Conservation (phyloP, 345 rosid species). For the Aquilaria sinensis region DNA sequence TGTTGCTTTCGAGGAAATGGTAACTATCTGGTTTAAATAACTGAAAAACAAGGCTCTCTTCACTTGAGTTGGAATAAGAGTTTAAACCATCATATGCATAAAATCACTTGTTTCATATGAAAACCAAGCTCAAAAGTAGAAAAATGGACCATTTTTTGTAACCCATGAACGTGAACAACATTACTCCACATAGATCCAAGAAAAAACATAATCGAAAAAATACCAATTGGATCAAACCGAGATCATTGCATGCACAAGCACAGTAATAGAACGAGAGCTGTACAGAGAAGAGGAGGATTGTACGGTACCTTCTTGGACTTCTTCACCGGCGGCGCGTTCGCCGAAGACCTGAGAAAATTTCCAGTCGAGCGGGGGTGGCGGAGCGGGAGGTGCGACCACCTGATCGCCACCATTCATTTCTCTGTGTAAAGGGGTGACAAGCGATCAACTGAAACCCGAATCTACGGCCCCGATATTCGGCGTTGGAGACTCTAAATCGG, state of each 20-base stretch:
- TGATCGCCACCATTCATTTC: slow-evolving; percentile 60
- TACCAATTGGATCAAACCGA: slow-evolving; percentile 41
- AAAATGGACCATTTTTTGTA: slow-evolving; percentile 15
- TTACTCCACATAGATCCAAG: slow-evolving; percentile 46
- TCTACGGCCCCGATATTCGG: slow-evolving; percentile 6
- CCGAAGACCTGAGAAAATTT: slow-evolving; percentile 99
- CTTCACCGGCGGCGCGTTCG: slow-evolving; percentile 90
- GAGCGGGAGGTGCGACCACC: slow-evolving; percentile 32
- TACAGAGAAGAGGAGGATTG: neutral
- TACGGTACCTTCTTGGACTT: slow-evolving; percentile 77
- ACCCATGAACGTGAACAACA: slow-evolving; percentile 14
- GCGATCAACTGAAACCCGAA: slow-evolving; percentile 3
- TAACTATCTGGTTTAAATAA: neutral
- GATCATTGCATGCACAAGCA: slow-evolving; percentile 18
- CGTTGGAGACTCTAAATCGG: slow-evolving; percentile 11
- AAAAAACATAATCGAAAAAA: slow-evolving; percentile 12
- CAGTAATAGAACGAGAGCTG: neutral
- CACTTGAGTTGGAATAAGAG: neutral
- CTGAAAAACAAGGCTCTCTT: neutral
- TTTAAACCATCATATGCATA: neutral
- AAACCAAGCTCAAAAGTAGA: neutral
- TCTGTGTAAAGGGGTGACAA: neutral
- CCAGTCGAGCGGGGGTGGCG: slow-evolving; percentile 73
- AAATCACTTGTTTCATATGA: slow-evolving; percentile 5
- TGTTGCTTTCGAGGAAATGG: slow-evolving; percentile 2